phyloP scores from a whole-genome alignment of 345 rosid genomes.

The Conringia planisiliqua region DNA sequence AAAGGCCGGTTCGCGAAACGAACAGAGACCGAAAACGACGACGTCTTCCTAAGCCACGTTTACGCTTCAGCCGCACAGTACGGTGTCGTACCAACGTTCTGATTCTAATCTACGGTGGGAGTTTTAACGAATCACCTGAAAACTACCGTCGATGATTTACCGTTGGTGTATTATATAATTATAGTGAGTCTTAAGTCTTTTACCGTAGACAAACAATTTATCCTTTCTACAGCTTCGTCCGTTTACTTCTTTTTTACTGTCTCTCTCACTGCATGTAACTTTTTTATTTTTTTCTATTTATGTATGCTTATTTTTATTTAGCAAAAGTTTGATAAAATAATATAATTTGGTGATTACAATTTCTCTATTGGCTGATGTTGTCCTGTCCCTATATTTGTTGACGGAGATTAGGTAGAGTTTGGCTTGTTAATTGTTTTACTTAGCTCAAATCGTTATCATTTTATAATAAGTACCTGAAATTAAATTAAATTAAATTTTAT shows the following conservation, averaged over 20 bases:
- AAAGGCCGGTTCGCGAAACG: constrained; percentile 94
- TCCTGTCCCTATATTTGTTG: background rate
- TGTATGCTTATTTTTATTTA: constrained; percentile 25
- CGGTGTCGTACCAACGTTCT: constrained; percentile 77
- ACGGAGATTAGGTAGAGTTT: constrained; percentile 8
- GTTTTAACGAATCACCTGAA: background rate
- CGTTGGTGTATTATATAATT: constrained; percentile 9
- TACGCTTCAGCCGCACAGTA: constrained; percentile 38
- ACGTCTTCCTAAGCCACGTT: constrained; percentile 19
- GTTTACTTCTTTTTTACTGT: background rate
- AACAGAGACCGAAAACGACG: constrained; percentile 46
- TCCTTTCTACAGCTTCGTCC: constrained; percentile 12
- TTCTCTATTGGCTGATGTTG: constrained; percentile 3
- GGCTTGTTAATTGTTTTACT: background rate
- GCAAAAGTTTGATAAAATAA: constrained; percentile 2
- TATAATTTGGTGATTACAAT: constrained; percentile 17
- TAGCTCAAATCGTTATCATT: background rate
- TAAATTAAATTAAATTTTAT: background rate
- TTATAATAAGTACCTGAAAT: background rate
- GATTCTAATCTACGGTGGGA: constrained; percentile 12
- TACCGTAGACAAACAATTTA: constrained; percentile 26
- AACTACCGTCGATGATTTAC: constrained; percentile 3
- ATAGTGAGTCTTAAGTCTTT: constrained; percentile 20
- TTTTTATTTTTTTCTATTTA: background rate
- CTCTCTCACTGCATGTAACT: constrained; percentile 25